Evolutionary conservation across 129 eudicot genomes (phyloP).

Genomic region (Deinandra increscens): DNA sequence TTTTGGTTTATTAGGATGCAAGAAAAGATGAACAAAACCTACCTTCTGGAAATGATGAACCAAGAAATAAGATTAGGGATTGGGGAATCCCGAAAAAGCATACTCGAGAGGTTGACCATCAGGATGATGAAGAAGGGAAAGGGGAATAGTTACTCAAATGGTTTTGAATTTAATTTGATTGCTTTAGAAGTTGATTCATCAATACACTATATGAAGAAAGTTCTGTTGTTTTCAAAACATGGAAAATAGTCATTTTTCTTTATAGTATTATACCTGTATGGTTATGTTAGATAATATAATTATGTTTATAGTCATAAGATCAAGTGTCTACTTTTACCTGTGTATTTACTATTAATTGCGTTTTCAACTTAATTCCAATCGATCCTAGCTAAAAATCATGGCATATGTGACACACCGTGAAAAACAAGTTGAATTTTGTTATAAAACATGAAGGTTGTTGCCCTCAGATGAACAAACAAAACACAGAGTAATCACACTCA

Average conservation of each 20-base stretch:
- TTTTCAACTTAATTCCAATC: too few relatives aligned
- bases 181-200: not conserved
- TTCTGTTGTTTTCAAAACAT: not conserved
- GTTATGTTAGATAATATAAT: too few relatives aligned
- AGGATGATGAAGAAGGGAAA: conserved; percentile 44
- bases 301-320: too few relatives aligned
- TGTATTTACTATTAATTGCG: too few relatives aligned
- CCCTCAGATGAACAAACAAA: too few relatives aligned
- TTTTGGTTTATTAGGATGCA: conserved; percentile 31
- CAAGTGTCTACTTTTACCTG: too few relatives aligned
- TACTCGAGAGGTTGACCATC: conserved; percentile 34
- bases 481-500: too few relatives aligned
- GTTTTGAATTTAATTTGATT: not conserved
- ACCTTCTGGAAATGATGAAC: conserved; percentile 48
- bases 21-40: conserved; percentile 40
- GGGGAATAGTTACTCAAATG: conserved; percentile 30
- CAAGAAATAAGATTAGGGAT: conserved; percentile 42
- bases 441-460: too few relatives aligned
- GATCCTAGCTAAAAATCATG: not conserved
- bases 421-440: too few relatives aligned
- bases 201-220: not conserved
- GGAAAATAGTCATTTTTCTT: too few relatives aligned
- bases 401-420: not conserved
- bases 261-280: too few relatives aligned
- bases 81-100: conserved; percentile 60